Base-by-base conservation (phyloP, 768 basidiomycete genomes). In the Paxillus involutus region DNA sequence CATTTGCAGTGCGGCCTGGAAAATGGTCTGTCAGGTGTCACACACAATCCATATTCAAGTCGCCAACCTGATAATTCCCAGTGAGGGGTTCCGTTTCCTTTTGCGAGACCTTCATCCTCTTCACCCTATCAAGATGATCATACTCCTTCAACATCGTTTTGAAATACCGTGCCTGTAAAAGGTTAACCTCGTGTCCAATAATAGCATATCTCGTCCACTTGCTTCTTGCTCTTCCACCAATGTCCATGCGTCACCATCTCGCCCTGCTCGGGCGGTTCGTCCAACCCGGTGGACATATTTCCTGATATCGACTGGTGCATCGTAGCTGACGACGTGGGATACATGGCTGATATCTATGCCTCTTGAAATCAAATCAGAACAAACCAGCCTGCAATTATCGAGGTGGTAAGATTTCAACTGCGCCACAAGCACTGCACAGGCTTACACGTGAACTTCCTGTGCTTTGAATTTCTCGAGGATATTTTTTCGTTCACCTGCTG, bases 281-380 rank as follows among this genome's bases (percentile, higher is more conserved):
- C 97, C 97, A 9, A 95, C 96, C 49, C 97, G 88, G 70, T 99
- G 97, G 11, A 99, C 91, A 65, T 99, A 99, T 70, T 98, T 98
- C 47, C 93, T 82, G 83, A 98, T 94, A 68, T 98, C 97, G n/a
- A 97, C 81, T 9, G 97, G 95, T 2, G 84, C 86, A 67, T 99
- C 97, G 69, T 99, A 98, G 64, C 88, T 94, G 44, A 99, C 83
- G 30, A 99, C 96, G 69, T 97, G 91, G 3, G 86, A 83, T 33
- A 98, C 92, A 59, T 92, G 85, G 53, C 86, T 89, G 53, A 99
- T 90, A 64, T 98, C 96, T 55, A 98, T 94, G 11, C 97, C 97
- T 53, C 97, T 86, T 3, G 96, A 91, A 54, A 98, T 90, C 10
- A 99, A 77, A 73, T 98, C 97, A 3, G 96, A 98, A 67, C 94